Evolutionary conservation across 2,329 filamentous ascomycete genomes (phyloP).

Genomic region (Ascochyta pisi): DNA sequence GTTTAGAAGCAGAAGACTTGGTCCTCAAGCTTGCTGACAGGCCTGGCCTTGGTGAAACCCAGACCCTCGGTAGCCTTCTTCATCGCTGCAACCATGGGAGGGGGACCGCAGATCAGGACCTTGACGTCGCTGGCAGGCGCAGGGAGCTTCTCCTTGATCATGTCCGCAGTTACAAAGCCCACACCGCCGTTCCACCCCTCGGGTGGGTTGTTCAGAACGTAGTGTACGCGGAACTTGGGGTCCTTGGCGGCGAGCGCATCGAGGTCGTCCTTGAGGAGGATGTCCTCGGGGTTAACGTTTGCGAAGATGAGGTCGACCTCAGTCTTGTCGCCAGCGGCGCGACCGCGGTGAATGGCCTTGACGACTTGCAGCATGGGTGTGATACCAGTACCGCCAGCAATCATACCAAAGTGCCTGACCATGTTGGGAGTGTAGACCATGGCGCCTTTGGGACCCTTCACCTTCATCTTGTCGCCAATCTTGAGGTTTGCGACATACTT

Average conservation of each 20-base stretch:
- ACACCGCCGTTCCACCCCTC: conserved; percentile 90
- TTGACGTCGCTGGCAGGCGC: conserved; percentile 87
- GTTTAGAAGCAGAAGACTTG: conserved; percentile 93
- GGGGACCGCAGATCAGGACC: conserved; percentile 91
- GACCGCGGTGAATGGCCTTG: conserved; percentile 84
- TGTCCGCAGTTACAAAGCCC: conserved; percentile 93
- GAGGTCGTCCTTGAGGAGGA: conserved; percentile 90
- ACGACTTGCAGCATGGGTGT: conserved; percentile 98
- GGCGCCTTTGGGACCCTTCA: conserved; percentile 93
- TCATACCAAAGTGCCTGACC: conserved; percentile 96
- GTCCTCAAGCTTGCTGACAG: conserved; percentile 97
- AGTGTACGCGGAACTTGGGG: conserved; percentile 83
- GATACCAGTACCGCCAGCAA: conserved; percentile 95
- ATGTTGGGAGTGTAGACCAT: conserved; percentile 98
- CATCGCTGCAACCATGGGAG: conserved; percentile 94
- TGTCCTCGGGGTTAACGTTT: conserved; percentile 92
- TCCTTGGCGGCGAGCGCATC: conserved; percentile 81
- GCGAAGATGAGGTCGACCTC: conserved; percentile 91
- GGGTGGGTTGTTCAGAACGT: conserved; percentile 95
- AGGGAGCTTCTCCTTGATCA: conserved; percentile 89
- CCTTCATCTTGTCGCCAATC: conserved; percentile 81
- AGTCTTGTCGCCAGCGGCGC: conserved; percentile 77
- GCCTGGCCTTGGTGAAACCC: conserved; percentile 89
- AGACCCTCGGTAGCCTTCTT: conserved; percentile 94
- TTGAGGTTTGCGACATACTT: conserved; percentile 84